Evolutionary conservation across 768 basidiomycete species (phyloP), one percentile per base, ranked within the genome.

Genomic region (Pisolithus tinctorius): DNA sequence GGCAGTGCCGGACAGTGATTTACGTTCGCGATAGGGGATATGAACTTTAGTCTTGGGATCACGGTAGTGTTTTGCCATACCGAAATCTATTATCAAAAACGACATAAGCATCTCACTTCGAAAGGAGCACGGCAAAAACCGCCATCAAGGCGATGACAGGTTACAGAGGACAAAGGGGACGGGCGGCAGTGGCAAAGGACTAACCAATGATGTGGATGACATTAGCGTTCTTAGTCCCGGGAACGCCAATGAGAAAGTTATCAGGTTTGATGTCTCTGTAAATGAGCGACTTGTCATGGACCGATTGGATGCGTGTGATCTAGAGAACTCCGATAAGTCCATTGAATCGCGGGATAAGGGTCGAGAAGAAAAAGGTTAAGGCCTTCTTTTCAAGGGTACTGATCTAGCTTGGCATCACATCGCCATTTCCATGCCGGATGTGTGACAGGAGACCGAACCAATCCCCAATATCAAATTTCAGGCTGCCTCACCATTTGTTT

Each of bases 191-290:
- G 26, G 39, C 16, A 31, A 37, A 40, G 34, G 45, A 74, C 86
- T 52, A 60, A 90, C 89, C 88, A 46, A 91, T 94, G 54, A 95
- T 83, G 68, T 90, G 86, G 57, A 92, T 81, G 7, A 79, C 76
- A 65, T 95, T 94, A 44, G 93, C 92, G 39, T 77, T 90, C 75
- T 93, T 96, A 31, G 88, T 93, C 17, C 82, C 82, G 20, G 93
- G 86, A 11, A 94, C 90, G 53, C 95, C 96, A 67, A 99, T 91
- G 57, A 99, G 77, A 71, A 99, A 99, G 72, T 98, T 98, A 71
- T 99, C 95, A 34, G 95, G 95, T 65, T 98, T 98, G 77, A 99
- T 98, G 67, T 98, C 96, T 58, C 95, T 87, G 71, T 95, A 97
- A 62, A 98, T 97, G 63, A 98, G 79, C 54, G 92, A 96, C 75